Evolutionary conservation across 306 rosid genomes (phyloP), one percentile per base, ranked within the genome.

Genomic region (Cicer chorassanicum): DNA sequence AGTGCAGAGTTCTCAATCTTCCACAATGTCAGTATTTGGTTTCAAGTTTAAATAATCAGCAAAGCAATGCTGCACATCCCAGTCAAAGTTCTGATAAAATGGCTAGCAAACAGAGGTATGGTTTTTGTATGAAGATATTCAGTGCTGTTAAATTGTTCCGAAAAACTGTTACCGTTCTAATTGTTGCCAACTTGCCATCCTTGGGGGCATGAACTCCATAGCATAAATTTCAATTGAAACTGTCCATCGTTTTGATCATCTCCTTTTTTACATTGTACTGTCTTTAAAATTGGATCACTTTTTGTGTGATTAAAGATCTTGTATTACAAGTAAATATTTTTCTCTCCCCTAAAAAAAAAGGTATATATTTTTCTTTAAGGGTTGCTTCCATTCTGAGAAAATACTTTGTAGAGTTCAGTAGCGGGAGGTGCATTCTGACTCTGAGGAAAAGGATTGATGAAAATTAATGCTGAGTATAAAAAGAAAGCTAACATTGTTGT

Each of bases 1-100:
- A 44, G 46, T 83, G 81, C 97, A 93, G 98, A 79, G 65, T 65
- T 61, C 82, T 87, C 76, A 80, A 84, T 79, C 97, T 93, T 82
- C 98, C 96, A 62, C 90, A 91, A 79, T 68, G 84, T 79, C 87
- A 84, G 70, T 87, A 76, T 84, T 76, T 89, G 84, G 50, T 78
- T 53, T 66, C 82, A 68, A 79, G 75, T 81, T 79, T 45, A 69
- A 70, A 67, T 72, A 73, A 69, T 43, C 82, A 80, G 67, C 88
- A 76, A 73, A 75, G 82, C 75, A 72, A 69, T 66, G 15, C 83
- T 71, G 65, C 76, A 41, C 82, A 73, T 70, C 59, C 49, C 41
- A 15, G 48, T 73, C 88, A 82, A 49, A 77, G 51, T 81, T 68
- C 82, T 15, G 83, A 89, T 74, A 79, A 77, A 72, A 84, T 50